These are phyloP conservation scores for Purpureocillium lavendulum DNA, from an alignment of 2,329 filamentous ascomycete species.

Conservation along the genomic window DNA sequence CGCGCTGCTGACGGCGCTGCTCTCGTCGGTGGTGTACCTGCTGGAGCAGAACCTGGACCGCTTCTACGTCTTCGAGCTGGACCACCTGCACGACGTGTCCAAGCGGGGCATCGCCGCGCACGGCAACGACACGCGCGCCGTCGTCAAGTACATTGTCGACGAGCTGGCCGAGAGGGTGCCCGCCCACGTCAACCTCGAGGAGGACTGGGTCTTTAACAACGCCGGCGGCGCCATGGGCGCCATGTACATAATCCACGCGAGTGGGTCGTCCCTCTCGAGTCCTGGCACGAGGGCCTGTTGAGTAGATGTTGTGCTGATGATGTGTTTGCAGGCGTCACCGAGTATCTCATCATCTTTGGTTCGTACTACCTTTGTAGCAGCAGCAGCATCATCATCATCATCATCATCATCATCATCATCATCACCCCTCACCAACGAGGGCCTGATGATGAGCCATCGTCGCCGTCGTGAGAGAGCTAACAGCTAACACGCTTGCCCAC, in stretches of 20 bases:
- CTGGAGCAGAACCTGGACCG: conserved; percentile 50
- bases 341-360: conserved; percentile 84
- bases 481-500: background rate
- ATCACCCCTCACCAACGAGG: background rate
- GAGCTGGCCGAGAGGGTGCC: conserved; percentile 50
- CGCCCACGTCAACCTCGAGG: conserved; percentile 55
- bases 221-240: conserved; percentile 85
- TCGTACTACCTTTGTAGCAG: too few species aligned
- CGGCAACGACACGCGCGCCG: conserved; percentile 64
- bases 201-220: conserved; percentile 91
- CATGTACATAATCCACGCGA: conserved; percentile 86
- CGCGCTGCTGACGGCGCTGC: conserved; percentile 43
- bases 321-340: conserved; percentile 54
- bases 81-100: conserved; percentile 60
- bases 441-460: too few species aligned
- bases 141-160: conserved; percentile 61
- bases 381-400: too few species aligned
- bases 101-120: conserved; percentile 57
- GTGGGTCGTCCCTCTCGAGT: conserved; percentile 35
- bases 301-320: conserved; percentile 2
- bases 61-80: conserved; percentile 70
- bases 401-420: background rate
- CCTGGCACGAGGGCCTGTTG: background rate
- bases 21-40: conserved; percentile 45
- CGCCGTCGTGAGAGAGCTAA: background rate